Conservation (phyloP, 495 filamentous ascomycete species). For the Podospora sp. region DNA sequence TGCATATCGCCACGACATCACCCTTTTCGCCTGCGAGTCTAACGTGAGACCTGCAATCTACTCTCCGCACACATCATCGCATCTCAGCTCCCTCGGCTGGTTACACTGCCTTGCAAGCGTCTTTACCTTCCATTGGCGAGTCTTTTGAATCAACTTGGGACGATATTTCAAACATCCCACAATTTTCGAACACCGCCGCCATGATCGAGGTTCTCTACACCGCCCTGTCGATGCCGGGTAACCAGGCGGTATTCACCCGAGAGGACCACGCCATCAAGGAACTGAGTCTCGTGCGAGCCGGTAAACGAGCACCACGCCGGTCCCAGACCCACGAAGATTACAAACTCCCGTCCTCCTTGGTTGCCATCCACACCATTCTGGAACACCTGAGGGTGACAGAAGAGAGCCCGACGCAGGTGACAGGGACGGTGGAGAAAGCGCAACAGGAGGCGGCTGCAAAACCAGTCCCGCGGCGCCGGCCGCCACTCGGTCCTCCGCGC, state of each 20-base stretch:
- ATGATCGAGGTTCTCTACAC: constrained; percentile 36
- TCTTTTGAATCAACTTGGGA: not conserved
- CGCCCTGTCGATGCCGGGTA: constrained; percentile 20
- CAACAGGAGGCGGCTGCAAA: constrained; percentile 7
- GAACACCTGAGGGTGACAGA: constrained; percentile 20
- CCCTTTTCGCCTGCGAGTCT: not conserved
- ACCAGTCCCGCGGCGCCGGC: constrained; percentile 22
- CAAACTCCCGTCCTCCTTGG: constrained; percentile 26
- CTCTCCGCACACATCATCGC: not conserved
- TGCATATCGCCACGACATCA: not conserved
- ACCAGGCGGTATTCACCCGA: constrained; percentile 26
- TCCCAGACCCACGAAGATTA: constrained; percentile 41
- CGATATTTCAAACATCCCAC: not conserved
- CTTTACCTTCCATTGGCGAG: not conserved
- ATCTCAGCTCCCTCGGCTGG: not conserved
- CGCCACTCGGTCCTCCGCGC: constrained; percentile 37
- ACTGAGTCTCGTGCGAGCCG: constrained; percentile 16
- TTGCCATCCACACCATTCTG: constrained; percentile 26
- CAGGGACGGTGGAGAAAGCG: not conserved
- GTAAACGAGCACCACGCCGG: constrained; percentile 34
- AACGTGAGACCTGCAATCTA: not conserved
- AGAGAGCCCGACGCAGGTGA: constrained; percentile 2
- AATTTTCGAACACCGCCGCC: constrained; percentile 11
- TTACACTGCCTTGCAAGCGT: not conserved
- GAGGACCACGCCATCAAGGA: constrained; percentile 37